Conservation (phyloP, 768 basidiomycete species). For the Dentipellis fragilis region DNA sequence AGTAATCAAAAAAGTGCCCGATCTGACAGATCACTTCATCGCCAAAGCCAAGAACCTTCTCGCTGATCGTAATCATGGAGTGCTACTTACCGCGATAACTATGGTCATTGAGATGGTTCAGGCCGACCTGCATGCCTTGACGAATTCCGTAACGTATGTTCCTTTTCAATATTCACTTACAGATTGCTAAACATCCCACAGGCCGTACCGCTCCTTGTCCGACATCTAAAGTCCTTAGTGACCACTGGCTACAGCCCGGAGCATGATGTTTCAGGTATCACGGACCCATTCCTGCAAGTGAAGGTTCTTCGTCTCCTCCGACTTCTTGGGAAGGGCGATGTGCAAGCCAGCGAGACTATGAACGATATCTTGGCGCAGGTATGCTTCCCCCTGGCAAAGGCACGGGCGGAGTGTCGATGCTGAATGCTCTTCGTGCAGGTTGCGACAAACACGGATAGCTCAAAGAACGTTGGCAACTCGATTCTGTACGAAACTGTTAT, state of each 20-base stretch:
- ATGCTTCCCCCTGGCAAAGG: slow-evolving; percentile 7
- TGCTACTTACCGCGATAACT: slow-evolving; percentile 87
- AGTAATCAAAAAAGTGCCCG: slow-evolving; percentile 92
- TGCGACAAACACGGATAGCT: slow-evolving; percentile 96
- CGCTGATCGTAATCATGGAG: slow-evolving; percentile 94
- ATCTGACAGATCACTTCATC: slow-evolving; percentile 88
- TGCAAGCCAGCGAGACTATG: slow-evolving; percentile 88
- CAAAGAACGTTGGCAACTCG: slow-evolving; percentile 97
- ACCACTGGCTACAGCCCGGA: slow-evolving; percentile 98
- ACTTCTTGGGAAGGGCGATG: slow-evolving; percentile 79
- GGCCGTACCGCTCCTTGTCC: slow-evolving; percentile 89
- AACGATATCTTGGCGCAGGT: slow-evolving; percentile 97
- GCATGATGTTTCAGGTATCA: slow-evolving; percentile 98
- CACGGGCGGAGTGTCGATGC: background rate
- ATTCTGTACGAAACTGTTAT: slow-evolving; percentile 97
- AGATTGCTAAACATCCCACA: slow-evolving; percentile 22
- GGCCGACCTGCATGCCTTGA: slow-evolving; percentile 60
- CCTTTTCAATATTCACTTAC: slow-evolving; percentile 1
- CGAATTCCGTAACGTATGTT: slow-evolving; percentile 81
- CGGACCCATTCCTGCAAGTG: slow-evolving; percentile 90
- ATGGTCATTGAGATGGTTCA: slow-evolving; percentile 93
- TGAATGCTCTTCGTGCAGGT: slow-evolving; percentile 40
- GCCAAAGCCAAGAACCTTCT: slow-evolving; percentile 82
- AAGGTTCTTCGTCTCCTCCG: slow-evolving; percentile 87
- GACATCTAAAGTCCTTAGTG: slow-evolving; percentile 88